Base-by-base conservation (phyloP, 139 green algal genomes). In the Chlorella sp. region DNA sequence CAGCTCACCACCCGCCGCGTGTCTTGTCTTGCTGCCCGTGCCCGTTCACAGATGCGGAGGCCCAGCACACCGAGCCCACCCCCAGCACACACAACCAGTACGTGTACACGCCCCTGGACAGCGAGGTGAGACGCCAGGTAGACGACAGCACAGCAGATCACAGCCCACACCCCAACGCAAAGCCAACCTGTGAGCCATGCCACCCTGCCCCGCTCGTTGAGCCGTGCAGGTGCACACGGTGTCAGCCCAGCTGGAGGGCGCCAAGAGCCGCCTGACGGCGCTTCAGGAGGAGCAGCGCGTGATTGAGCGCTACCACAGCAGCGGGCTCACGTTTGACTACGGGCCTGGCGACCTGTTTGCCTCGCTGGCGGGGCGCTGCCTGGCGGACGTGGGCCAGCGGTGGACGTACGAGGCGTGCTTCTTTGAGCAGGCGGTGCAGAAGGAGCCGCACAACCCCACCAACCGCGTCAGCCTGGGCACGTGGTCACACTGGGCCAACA, bases 381-480 rank as follows among this genome's bases (percentile, higher is more conserved):
- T 74, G 34, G 62, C 35, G 3, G 67, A 64, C 20, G 27, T 35
- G 24, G 69, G 73, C 35, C 71, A 72, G 42, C 75, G 75, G 51
- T 81, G 75, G 75, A 62, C 30, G 0, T 81, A 81, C 64, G 75
- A 81, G 70, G 55, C 69, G 3, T 96, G 93, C 81, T 85, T 88
- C 65, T 97, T 91, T 74, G 76, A 80, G 29, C 64, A 84, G 30
- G 88, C 89, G 1, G 35, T 49, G 5, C 91, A 96, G 73, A 83
- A 86, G 49, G 89, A 96, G 62, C 80, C 79, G 23, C 50, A 64
- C 35, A 62, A 65, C 36, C 73, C 74, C 23, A 63, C 22, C 31
- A 81, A 79, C 42, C 62, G 77, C 42, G 82, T 82, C 24, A 85
- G 59, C 36, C 80, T 97, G 31, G 93, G 93, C 31, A 80, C 31